Base-by-base conservation (phyloP, 2,329 filamentous ascomycete genomes). In the Claviceps sp. region DNA sequence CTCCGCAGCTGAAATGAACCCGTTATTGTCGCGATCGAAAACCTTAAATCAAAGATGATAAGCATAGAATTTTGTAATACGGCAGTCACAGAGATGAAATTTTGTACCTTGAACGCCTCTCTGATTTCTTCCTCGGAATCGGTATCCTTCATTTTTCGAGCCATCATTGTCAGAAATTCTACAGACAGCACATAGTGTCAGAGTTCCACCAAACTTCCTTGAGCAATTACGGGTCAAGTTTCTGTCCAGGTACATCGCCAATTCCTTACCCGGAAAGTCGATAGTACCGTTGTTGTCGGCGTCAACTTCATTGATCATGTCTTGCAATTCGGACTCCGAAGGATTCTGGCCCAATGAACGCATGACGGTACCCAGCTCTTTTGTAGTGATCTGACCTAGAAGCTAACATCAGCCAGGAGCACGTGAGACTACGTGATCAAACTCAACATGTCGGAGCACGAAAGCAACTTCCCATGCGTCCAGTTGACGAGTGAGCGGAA, bases 81-180 rank as follows among this genome's bases (percentile, higher is more conserved):
- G 13, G 17, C 6, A 14, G 16, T 5, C 5, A 16, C 1, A 19
- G 14, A 34, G 55, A 57, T 16, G 26, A 13, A 7, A 5, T 1
- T n/a, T 24, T 17, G 16, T 22, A 87, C 85, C 78, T 90, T 90
- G 80, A 91, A 91, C 14, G 87, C 87, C 70, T 91, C 87, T 62
- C 87, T 82, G 61, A 93, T 93, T 69, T 93, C 87, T 73, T 93
- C 87, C 72, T 93, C 87, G 48, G 87, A 91, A 66, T 93, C 87
- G 60, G 87, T 93, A 64, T 91, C 87, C 77, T 91, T 91, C 87
- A 93, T 93, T 75, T 93, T 93, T 65, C 87, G 82, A 55, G 87
- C 87, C 87, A 93, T 93, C 87, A 93, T 93, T 58, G 87, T 93
- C 56, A 93, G 76, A 72, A 93, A 93, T 67, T 93, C 87, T 91